Percentiles rank a stretch among this genome's conserved stretches.
Evolutionary conservation across 208 protist species (phyloP).

Genomic region (Porcisia hertigi): DNA sequence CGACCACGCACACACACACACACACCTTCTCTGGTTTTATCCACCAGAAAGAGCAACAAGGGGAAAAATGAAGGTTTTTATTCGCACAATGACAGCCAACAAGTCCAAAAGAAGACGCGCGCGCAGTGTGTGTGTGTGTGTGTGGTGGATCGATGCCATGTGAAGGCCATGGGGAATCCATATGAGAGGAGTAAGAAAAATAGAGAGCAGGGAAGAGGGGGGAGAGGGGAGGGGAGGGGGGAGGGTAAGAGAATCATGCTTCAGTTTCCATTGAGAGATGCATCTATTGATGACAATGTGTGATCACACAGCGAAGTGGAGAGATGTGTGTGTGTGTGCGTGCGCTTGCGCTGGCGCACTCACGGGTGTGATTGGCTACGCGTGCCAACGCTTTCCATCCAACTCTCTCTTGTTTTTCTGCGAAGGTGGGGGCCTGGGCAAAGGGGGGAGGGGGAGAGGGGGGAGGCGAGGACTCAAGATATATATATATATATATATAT

Average conservation of each 20-base stretch:
- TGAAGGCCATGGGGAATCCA: neutral
- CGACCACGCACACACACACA: neutral
- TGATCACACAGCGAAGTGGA: neutral
- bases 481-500: no score
- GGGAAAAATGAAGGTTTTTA: neutral
- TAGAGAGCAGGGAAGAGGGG: neutral
- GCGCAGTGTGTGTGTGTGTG: no score
- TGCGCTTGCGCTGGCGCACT: neutral
- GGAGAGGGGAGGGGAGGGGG: neutral
- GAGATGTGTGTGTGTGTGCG: neutral
- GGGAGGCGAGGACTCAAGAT: neutral
- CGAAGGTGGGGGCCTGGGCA: neutral
- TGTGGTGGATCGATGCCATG: neutral
- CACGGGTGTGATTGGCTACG: no score
- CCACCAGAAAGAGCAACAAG: neutral
- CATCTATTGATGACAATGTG: neutral
- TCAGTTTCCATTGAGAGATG: neutral
- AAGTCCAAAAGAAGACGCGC: neutral
- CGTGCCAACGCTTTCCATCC: no score
- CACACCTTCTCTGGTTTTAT: neutral
- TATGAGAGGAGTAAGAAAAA: neutral
- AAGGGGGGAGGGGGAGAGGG: neutral
- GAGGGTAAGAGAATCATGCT: neutral
- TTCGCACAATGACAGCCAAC: neutral
- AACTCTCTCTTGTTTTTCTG: neutral